Evolutionary conservation across 1,139 yeast genomes (phyloP).

Genomic region (Ogataea hybrid): DNA sequence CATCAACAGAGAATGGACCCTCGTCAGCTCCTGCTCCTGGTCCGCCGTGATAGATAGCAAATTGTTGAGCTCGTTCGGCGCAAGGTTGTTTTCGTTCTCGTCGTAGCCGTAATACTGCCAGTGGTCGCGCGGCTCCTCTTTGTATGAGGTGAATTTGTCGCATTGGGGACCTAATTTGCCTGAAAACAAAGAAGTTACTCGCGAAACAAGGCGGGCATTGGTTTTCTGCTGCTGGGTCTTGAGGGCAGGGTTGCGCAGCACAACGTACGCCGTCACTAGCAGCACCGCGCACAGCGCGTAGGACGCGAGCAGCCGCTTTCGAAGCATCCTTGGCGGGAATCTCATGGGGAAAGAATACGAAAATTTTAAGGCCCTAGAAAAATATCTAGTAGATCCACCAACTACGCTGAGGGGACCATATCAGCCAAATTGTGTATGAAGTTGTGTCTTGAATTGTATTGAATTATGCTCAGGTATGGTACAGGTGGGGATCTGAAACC

Average conservation of each 20-base stretch:
- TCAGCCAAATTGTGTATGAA: background rate
- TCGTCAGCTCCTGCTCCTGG: constrained; percentile 24
- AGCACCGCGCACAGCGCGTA: constrained; percentile 6
- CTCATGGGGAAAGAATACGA: background rate
- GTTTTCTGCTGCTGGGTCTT: constrained; percentile 14
- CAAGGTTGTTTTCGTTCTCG: constrained; percentile 21
- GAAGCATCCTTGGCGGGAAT: constrained; percentile 6
- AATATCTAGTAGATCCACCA: background rate
- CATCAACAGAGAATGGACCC: constrained; percentile 19
- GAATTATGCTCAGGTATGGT: too few species aligned
- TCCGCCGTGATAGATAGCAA: constrained; percentile 21
- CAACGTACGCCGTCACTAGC: constrained; percentile 3
- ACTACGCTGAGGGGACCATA: background rate
- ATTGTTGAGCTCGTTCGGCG: constrained; percentile 19
- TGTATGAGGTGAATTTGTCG: constrained; percentile 24
- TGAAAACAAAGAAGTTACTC: constrained; percentile 18
- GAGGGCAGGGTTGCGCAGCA: constrained; percentile 10
- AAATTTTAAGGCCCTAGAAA: background rate
- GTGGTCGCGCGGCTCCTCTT: constrained; percentile 17
- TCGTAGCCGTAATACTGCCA: constrained; percentile 33
- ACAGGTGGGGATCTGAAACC: too few species aligned
- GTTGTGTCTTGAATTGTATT: background rate
- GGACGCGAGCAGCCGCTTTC: constrained; percentile 9
- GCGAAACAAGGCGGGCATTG: constrained; percentile 16
- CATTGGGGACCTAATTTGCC: constrained; percentile 22